Base-by-base conservation (phyloP, 306 rosid genomes). In the Quillaja saponaria region DNA sequence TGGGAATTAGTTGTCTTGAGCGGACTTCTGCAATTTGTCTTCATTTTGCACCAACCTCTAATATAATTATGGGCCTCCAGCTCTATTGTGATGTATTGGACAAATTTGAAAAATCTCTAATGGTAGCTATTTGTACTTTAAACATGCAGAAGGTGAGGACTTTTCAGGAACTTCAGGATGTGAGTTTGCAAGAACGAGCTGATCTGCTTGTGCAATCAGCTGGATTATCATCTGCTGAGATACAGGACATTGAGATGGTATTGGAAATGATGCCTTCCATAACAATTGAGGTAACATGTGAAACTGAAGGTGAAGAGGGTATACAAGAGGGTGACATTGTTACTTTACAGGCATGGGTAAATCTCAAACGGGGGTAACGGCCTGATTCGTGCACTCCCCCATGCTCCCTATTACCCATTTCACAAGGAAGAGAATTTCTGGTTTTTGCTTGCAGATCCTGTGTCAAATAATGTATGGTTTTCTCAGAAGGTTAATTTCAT, bases 281-380 rank as follows among this genome's bases (percentile, higher is more conserved):
- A 75, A 80, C 95, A 65, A 64, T 81, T 20, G 88, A 85, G 1
- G 80, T 78, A 46, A 72, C 81, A 40, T 87, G 95, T 57, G 96
- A 89, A 86, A 94, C 97, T 31, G 99, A 94, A 80, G 99, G 99
- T 4, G 95, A 94, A 85, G 96, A 90, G 78, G 96, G 96, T 56
- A 71, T 90, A 20, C 97, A 94, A 75, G 97, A 89, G 82, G 95
- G 97, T 31, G 99, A 94, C 59, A 73, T 87, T 49, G 95, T 89
- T 63, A 89, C 97, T 0, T 28, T 94, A 67, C 91, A 94, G 49
- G 87, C 96, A 19, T 89, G 96, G 96, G 80, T 89, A 67, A 81
- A 85, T 25, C 72, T 84, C 21, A 77, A 81, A 58, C 85, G n/a
- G 96, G 61, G 82, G 68, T 18, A 94, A 87, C 3, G 86, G 95